Percentiles rank a stretch among this genome's conserved stretches.
These are phyloP conservation scores for Narthecium ossifragum DNA, from an alignment of 106 monocot species.

Conservation along the genomic window DNA sequence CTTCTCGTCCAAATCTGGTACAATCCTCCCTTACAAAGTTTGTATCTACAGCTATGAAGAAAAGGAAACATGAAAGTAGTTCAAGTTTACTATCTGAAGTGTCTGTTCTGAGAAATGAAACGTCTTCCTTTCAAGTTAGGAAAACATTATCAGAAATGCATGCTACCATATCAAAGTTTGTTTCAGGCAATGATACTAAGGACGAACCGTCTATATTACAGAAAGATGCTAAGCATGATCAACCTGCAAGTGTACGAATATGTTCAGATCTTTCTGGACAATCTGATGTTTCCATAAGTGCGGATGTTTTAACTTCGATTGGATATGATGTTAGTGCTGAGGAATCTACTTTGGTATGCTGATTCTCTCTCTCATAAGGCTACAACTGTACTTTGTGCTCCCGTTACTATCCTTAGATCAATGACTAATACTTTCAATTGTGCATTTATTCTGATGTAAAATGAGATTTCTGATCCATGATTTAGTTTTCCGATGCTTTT, in stretches of 20 bases:
- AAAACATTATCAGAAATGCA: conserved; percentile 24
- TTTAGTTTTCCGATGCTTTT: too few relatives aligned
- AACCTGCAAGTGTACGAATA: conserved; percentile 9
- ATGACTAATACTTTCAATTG: too few relatives aligned
- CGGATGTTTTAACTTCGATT: conserved; percentile 7
- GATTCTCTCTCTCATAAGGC: neutral
- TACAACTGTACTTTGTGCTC: too few relatives aligned
- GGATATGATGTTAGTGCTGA: conserved; percentile 13
- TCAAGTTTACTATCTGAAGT: conserved; percentile 64
- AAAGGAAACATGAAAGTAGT: conserved; percentile 63
- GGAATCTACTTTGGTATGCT: conserved; percentile 10
- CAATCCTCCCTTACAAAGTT: conserved; percentile 78
- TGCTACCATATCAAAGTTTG: conserved; percentile 15
- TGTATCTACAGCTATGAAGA: conserved; percentile 40
- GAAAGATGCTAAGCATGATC: too few relatives aligned
- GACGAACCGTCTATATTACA: conserved; percentile 21
- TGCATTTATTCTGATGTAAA: too few relatives aligned
- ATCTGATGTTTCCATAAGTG: conserved; percentile 8
- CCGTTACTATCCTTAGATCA: too few relatives aligned
- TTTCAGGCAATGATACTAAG: conserved; percentile 1
- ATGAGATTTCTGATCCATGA: too few relatives aligned
- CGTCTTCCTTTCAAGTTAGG: conserved; percentile 16
- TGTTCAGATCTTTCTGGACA: conserved; percentile 4
- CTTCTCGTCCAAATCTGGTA: conserved; percentile 34
- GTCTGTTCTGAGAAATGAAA: conserved; percentile 66